Evolutionary conservation across 2,329 filamentous ascomycete genomes (phyloP).

Genomic region (Neopestalotiopsis clavispora): DNA sequence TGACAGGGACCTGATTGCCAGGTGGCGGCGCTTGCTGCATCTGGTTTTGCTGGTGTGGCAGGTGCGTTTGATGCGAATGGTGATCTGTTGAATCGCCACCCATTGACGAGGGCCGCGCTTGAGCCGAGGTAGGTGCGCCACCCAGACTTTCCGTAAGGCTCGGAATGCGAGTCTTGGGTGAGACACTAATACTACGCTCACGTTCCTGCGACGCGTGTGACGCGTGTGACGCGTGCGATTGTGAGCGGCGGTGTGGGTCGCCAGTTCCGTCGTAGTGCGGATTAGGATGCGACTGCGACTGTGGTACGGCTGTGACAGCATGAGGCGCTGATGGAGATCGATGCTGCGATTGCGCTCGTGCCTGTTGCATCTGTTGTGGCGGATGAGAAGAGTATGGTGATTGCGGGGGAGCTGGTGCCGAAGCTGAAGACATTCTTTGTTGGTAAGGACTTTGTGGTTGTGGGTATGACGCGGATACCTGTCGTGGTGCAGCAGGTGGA

Average conservation of each 20-base stretch:
- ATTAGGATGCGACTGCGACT: constrained; percentile 45
- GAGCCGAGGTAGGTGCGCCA: constrained; percentile 9
- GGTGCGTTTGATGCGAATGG: constrained; percentile 24
- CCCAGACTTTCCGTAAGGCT: constrained; percentile 45
- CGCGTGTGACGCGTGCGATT: constrained; percentile 43
- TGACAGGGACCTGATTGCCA: constrained; percentile 35
- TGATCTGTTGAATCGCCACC: constrained; percentile 28
- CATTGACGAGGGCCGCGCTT: constrained; percentile 27
- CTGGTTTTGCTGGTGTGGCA: constrained; percentile 14
- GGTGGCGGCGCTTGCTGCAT: constrained; percentile 21
- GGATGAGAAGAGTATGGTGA: constrained; percentile 32
- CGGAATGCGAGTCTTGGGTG: constrained; percentile 73
- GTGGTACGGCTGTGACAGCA: constrained; percentile 32
- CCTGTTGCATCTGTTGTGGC: constrained; percentile 28
- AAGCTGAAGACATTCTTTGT: constrained; percentile 47
- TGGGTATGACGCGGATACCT: constrained; percentile 40
- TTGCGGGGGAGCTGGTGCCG: constrained; percentile 33
- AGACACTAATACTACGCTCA: constrained; percentile 75
- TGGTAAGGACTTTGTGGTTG: constrained; percentile 67
- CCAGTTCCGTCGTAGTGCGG: constrained; percentile 46
- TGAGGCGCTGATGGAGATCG: constrained; percentile 40
- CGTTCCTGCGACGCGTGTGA: constrained; percentile 58
- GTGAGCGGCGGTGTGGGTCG: constrained; percentile 53
- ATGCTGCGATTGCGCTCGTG: constrained; percentile 24
- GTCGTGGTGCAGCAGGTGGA: constrained; percentile 49